Conservation (phyloP, 768 basidiomycete species). For the Naematelia aurantialba region DNA sequence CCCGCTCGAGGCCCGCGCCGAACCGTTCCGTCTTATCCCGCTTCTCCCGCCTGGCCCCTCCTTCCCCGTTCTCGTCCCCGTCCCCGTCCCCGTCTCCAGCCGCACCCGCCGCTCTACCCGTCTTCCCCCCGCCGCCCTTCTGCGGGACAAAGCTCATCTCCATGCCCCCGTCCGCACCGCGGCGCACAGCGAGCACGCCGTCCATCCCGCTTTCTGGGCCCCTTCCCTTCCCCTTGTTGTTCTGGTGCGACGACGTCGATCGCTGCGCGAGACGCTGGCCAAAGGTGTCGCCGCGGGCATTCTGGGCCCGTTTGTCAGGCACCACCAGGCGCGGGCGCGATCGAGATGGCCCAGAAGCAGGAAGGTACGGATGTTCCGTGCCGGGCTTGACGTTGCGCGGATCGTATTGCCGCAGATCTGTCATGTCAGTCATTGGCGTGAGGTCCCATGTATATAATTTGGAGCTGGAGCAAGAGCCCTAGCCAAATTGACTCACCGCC, state of each 20-base stretch:
- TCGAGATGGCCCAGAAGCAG: conserved; percentile 3
- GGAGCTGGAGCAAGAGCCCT: not conserved
- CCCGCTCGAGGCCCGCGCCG: conserved; percentile 85
- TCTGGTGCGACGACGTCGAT: not conserved
- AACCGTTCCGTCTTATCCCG: conserved; percentile 61
- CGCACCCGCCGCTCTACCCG: conserved; percentile 9
- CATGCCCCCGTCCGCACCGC: conserved; percentile 61
- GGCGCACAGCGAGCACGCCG: conserved; percentile 40
- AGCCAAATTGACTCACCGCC: conserved; percentile 16
- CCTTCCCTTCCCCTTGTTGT: conserved; percentile 2
- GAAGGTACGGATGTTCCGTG: conserved; percentile 4
- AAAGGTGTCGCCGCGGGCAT: conserved; percentile 25
- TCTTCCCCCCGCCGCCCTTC: not conserved
- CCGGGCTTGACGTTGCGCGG: conserved; percentile 34
- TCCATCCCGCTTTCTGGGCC: conserved; percentile 8
- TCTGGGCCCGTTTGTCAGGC: not conserved
- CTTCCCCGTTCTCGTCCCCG: conserved; percentile 55
- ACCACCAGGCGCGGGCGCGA: conserved; percentile 16
- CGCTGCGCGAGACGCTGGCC: conserved; percentile 36
- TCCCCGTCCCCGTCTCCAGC: conserved; percentile 39
- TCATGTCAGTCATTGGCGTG: not conserved
- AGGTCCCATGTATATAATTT: no score
- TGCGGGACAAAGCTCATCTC: conserved; percentile 79
- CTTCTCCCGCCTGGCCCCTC: conserved; percentile 20
- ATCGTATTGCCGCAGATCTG: conserved; percentile 45